Conservation (phyloP, 208 protist species). For the Leishmania turanica region DNA sequence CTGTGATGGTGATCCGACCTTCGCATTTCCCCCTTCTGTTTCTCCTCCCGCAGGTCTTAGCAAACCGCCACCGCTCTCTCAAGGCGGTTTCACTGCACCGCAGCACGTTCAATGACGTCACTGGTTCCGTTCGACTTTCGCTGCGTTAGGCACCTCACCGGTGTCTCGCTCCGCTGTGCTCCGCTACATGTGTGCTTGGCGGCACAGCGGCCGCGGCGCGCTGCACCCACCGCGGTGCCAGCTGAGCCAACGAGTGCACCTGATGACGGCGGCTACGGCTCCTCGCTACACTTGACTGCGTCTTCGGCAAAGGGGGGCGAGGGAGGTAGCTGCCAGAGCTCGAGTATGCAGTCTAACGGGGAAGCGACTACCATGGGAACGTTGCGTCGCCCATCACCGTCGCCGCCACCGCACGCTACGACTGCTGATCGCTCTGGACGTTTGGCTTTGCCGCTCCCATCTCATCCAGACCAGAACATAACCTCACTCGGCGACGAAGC, state of each 20-base stretch:
- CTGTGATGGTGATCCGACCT: background rate
- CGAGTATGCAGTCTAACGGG: background rate
- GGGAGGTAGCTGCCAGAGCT: background rate
- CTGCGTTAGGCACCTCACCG: conserved; percentile 27
- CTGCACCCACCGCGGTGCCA: background rate
- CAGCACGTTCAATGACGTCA: conserved; percentile 13
- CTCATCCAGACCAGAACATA: background rate
- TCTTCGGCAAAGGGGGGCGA: background rate
- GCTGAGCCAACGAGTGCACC: background rate
- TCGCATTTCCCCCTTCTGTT: background rate
- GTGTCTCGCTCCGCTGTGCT: conserved; percentile 30
- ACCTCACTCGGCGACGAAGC: background rate
- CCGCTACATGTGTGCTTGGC: conserved; percentile 24
- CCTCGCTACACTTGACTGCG: background rate
- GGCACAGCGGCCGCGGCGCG: background rate
- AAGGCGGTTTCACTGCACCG: background rate
- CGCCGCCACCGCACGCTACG: background rate
- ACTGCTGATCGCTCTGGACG: background rate
- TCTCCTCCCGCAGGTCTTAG: background rate
- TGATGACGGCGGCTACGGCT: background rate
- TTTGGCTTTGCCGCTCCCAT: background rate
- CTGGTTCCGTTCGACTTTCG: conserved; percentile 35
- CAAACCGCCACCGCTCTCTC: no score
- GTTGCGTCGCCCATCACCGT: background rate
- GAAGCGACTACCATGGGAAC: background rate